Evolutionary conservation across 164 flowering plant species (phyloP), one percentile per base, ranked within the genome.

Genomic region (Paratinospora sagittata): DNA sequence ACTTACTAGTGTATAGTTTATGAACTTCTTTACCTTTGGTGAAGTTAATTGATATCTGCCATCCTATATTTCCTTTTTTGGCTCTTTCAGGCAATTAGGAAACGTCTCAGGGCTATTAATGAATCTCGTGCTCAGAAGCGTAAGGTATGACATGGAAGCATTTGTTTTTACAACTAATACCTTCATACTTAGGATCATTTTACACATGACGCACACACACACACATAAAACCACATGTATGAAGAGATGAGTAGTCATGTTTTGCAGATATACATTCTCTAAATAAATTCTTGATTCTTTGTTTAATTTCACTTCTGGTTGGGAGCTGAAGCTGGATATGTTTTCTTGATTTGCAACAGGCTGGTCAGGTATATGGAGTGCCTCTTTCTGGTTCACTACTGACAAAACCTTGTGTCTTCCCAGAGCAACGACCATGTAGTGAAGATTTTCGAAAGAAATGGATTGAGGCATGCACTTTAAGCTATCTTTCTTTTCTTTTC

Each of bases 121-220:
- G 97, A 89, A 69, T 90, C 99, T 75, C 97, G 98, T 73, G 93
- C 97, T 70, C 96, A 88, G 65, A 96, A 96, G 84, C 86, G 99
- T 45, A 96, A 93, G 98, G 99, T 95, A 78, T 74, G 72, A 0
- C 33, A 14, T 79, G 39, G 12, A 17, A 41, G 55, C 24, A 52
- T 70, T 55, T 74, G 27, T 63, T 69, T 47, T 65, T 19, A 8
- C 36, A 60, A 63, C 60, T 60, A 21, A 12, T 63, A 5, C n/a
- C 19, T 27, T 33, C 3, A 34, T 61, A 41, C 30, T 17, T 27
- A 39, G 62, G n/a, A 11, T 14, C 37, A 4, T 36, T 47, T 10
- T 47, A 47, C 17, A 14, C 19, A 43, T 43, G 19, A 47, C 4
- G 19, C 16, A 14, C 14, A 10, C 49, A 43, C 49, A 8, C 6